These are phyloP conservation scores for Talaromyces verruculosus DNA, from an alignment of 2,329 filamentous ascomycete species.

Conservation along the genomic window DNA sequence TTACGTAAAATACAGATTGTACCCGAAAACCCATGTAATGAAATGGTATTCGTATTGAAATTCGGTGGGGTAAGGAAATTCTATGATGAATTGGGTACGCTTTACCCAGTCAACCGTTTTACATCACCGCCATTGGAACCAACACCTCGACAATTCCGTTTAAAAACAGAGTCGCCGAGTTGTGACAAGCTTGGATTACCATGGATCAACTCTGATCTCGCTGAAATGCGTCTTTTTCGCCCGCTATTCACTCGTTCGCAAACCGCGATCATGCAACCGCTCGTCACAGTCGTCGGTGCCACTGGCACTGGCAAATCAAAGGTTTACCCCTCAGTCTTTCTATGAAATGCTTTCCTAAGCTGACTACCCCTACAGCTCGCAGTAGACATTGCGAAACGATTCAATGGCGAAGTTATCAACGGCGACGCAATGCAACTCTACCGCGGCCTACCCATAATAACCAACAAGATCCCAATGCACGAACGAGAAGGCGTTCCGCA, in stretches of 20 bases:
- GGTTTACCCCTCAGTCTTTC: constrained; percentile 47
- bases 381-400: constrained; percentile 77
- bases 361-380: constrained; percentile 64
- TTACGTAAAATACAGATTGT: not conserved
- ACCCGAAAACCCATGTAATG: not conserved
- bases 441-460: constrained; percentile 84
- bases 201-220: not conserved
- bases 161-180: not conserved
- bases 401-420: constrained; percentile 94
- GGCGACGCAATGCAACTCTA: constrained; percentile 99
- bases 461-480: constrained; percentile 78
- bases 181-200: not conserved
- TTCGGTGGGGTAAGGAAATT: not conserved
- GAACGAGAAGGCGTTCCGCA: constrained; percentile 82
- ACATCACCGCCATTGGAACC: not conserved
- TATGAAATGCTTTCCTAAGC: constrained; percentile 30
- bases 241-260: constrained; percentile 27
- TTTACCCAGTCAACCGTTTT: not conserved
- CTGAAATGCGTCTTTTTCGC: constrained; percentile 32
- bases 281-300: constrained; percentile 81
- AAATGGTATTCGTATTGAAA: not conserved
- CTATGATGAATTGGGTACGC: not conserved
- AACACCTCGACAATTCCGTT: not conserved
- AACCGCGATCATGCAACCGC: constrained; percentile 49
- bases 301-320: constrained; percentile 94